Evolutionary conservation across 345 rosid species (phyloP).

Genomic region (Arabidopsis arenosa): DNA sequence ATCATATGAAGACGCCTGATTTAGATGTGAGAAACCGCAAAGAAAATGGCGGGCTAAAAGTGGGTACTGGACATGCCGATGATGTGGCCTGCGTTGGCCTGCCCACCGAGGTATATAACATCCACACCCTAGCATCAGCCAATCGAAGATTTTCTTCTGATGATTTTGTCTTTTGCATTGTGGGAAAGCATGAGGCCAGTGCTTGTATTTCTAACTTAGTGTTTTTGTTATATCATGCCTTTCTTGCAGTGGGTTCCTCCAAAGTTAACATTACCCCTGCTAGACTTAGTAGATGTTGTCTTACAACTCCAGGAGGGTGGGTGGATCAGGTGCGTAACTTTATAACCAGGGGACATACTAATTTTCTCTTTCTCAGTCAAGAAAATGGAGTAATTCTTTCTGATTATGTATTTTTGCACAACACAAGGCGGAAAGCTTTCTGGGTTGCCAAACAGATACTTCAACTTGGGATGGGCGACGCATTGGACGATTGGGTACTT

Average conservation of each 20-base stretch:
- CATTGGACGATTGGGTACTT: conserved; percentile 96
- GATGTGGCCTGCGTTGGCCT: conserved; percentile 53
- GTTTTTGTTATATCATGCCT: conserved; percentile 33
- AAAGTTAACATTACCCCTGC: conserved; percentile 73
- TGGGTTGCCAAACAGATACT: conserved; percentile 99
- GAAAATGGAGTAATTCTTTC: conserved; percentile 26
- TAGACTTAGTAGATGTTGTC: conserved; percentile 89
- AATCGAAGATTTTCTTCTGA: background rate
- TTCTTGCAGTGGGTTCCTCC: conserved; percentile 97
- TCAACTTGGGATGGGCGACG: conserved; percentile 99
- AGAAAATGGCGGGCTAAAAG: conserved; percentile 49
- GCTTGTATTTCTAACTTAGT: conserved; percentile 19
- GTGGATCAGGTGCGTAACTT: conserved; percentile 85
- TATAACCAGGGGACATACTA: background rate
- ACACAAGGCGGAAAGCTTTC: conserved; percentile 87
- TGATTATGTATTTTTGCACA: conserved; percentile 29
- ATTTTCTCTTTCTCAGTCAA: background rate
- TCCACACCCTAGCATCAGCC: conserved; percentile 18
- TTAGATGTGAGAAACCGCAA: conserved; percentile 49
- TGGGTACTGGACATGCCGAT: conserved; percentile 51
- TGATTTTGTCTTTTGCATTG: conserved; percentile 8
- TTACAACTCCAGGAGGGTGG: conserved; percentile 99
- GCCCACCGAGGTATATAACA: conserved; percentile 77
- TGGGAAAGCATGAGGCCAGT: conserved; percentile 19
- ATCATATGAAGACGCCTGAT: conserved; percentile 47